phyloP scores from a whole-genome alignment of 257 asterid genomes.

The Echites panduratus region DNA sequence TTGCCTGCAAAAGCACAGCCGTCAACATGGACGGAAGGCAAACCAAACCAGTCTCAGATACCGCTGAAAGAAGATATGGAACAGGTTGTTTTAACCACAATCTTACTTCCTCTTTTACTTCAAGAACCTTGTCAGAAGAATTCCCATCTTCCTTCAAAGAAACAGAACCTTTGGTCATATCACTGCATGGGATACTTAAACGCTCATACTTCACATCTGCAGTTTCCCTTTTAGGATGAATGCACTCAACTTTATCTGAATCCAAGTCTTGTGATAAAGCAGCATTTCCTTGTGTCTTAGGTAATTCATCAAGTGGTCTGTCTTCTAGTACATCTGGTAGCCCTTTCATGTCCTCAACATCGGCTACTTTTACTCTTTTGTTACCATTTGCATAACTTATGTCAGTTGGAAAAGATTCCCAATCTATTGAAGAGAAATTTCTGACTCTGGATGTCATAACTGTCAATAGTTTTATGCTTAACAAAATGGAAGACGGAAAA shows the following conservation, averaged over 20 bases:
- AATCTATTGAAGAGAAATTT: slow-evolving; percentile 58
- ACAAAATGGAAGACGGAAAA: slow-evolving; percentile 84
- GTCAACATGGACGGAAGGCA: slow-evolving; percentile 99
- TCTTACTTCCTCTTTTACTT: slow-evolving; percentile 35
- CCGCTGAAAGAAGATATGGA: slow-evolving; percentile 68
- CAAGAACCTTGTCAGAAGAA: slow-evolving; percentile 25
- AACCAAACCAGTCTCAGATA: slow-evolving; percentile 94
- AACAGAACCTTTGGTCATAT: slow-evolving; percentile 27
- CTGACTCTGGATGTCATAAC: slow-evolving; percentile 81
- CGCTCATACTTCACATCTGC: slow-evolving; percentile 33
- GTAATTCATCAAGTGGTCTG: slow-evolving; percentile 34
- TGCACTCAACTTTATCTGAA: slow-evolving; percentile 29
- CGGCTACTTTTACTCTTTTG: slow-evolving; percentile 23
- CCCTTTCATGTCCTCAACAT: slow-evolving; percentile 30
- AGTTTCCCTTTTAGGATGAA: slow-evolving; percentile 21
- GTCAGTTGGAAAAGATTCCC: slow-evolving; percentile 53
- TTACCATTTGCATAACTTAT: slow-evolving; percentile 23
- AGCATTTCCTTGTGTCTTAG: slow-evolving; percentile 23
- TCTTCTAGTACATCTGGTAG: slow-evolving; percentile 48
- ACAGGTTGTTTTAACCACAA: slow-evolving; percentile 51
- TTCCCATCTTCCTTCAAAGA: slow-evolving; percentile 40
- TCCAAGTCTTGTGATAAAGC: slow-evolving; percentile 17
- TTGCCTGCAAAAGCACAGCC: slow-evolving; percentile 90
- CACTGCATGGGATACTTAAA: slow-evolving; percentile 27
- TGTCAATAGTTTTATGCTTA: slow-evolving; percentile 69